Percentiles rank a stretch among this genome's conserved stretches.
Evolutionary conservation across 139 green algal genomes (phyloP).

Genomic region (Chlorella vulgaris): DNA sequence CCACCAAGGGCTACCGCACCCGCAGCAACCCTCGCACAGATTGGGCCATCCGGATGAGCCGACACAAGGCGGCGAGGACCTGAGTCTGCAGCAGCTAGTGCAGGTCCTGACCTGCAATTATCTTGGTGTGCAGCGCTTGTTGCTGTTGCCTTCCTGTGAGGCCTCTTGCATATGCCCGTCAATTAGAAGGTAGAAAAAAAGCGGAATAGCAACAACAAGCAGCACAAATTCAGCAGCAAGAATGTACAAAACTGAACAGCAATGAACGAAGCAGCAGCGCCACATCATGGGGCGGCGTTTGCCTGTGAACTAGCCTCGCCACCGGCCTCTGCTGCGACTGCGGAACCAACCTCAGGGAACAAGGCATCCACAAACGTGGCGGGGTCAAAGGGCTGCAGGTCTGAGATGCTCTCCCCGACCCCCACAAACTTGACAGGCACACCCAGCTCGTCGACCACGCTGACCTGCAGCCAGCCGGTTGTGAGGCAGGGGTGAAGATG

Average conservation of each 20-base stretch:
- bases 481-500: no score
- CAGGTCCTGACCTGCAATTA: not conserved
- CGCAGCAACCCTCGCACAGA: slow-evolving; percentile 71
- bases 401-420: slow-evolving; percentile 91
- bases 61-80: slow-evolving; percentile 54
- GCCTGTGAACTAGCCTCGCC: not conserved
- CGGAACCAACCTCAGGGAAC: slow-evolving; percentile 58
- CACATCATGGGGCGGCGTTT: not conserved
- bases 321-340: not conserved
- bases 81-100: not conserved
- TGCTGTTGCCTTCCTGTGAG: no score
- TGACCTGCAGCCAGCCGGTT: no score
- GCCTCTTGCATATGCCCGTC: no score
- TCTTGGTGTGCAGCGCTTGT: no score
- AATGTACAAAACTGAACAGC: not conserved
- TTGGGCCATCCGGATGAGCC: slow-evolving; percentile 69
- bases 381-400: slow-evolving; percentile 95
- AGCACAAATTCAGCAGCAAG: no score
- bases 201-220: not conserved
- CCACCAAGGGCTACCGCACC: slow-evolving; percentile 88
- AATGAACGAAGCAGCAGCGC: not conserved
- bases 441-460: slow-evolving; percentile 93
- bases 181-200: not conserved
- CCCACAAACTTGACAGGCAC: slow-evolving; percentile 98
- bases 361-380: slow-evolving; percentile 91